Base-by-base conservation (phyloP, 371 early-diverging fungal species). In the Parasitella parasitica region DNA sequence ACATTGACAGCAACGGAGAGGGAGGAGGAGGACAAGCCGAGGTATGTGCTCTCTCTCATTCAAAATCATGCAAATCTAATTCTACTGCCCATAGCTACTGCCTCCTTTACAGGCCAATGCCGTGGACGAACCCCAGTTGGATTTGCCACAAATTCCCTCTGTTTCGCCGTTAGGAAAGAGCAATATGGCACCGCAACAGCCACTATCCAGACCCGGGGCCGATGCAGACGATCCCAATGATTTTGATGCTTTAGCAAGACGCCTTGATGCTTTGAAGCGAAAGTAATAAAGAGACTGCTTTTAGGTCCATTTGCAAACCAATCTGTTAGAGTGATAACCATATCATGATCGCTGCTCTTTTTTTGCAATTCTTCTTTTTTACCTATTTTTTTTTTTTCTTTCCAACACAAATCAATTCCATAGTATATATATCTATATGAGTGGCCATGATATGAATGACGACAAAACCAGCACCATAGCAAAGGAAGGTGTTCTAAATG, bases 221-320 rank as follows among this genome's bases (percentile, higher is more conserved):
- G 38, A 48, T 5, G 24, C 41, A 9, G 54, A 66, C 7, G 63
- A 55, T 16, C 67, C 71, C 13, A 77, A 75, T 16, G 75, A 85
- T 12, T 80, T 91, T 71, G 93, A 92, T 64, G 88, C 89, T 12
- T 72, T 92, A 12, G 82, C 89, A 9, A 81, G 68, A 61, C 77
- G 93, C 26, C 85, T 92, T 18, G 90, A 91, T 54, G 93, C 91
- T 15, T 73, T 92, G 56, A 92, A 90, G 64, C 71, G 73, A 18
- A 73, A 67, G 60, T 64, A 61, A 60, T 37, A 35, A 22, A 54
- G 54, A 54, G 56, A 56, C 56, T 56, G 56, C 56, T 56, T 56
- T 56, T 56, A 12, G 11, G 1, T 5, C 16, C 9, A 28, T 49
- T n/a, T 28, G 28, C 18, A 43, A 22, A 18, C 43, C 43, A 43